Evolutionary conservation across 2,329 filamentous ascomycete genomes (phyloP).

Genomic region (Fusarium agapanthi): DNA sequence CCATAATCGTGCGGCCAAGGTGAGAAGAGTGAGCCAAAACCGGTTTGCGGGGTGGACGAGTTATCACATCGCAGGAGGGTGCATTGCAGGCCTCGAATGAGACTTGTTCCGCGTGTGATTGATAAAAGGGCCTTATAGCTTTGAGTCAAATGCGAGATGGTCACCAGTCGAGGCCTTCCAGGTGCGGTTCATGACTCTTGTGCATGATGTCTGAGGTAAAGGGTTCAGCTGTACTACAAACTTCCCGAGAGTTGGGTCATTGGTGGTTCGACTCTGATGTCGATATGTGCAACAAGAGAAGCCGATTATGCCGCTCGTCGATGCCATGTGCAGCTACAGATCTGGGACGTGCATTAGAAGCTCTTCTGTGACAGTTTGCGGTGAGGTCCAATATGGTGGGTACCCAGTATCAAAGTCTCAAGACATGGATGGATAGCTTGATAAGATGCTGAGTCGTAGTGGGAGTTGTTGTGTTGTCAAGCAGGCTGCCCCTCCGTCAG

Average conservation of each 20-base stretch:
- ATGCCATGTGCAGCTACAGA: neutral
- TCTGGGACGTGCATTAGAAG: constrained; percentile 10
- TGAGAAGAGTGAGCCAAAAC: constrained; percentile 25
- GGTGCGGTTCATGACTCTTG: constrained; percentile 14
- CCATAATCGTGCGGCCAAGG: constrained; percentile 12
- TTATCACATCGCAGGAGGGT: constrained; percentile 31
- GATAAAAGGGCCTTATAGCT: neutral
- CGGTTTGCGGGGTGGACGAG: constrained; percentile 24
- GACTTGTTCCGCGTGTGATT: constrained; percentile 3
- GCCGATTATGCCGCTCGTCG: neutral
- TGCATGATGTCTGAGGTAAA: constrained; percentile 5
- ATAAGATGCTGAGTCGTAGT: constrained; percentile 11
- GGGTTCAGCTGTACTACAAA: constrained; percentile 1
- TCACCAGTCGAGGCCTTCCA: constrained; percentile 5
- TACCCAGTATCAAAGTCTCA: constrained; percentile 23
- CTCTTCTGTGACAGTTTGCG: constrained; percentile 19
- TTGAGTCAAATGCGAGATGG: neutral
- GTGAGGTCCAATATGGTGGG: constrained; percentile 22
- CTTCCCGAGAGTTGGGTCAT: constrained; percentile 21
- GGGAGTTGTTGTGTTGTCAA: constrained; percentile 2
- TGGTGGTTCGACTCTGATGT: constrained; percentile 32
- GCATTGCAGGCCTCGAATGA: constrained; percentile 31
- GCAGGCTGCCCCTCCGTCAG: constrained; percentile 4
- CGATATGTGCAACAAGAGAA: neutral
- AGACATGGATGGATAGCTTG: constrained; percentile 9